phyloP scores from a whole-genome alignment of 2,329 filamentous ascomycete genomes.

The Periconia digitata region DNA sequence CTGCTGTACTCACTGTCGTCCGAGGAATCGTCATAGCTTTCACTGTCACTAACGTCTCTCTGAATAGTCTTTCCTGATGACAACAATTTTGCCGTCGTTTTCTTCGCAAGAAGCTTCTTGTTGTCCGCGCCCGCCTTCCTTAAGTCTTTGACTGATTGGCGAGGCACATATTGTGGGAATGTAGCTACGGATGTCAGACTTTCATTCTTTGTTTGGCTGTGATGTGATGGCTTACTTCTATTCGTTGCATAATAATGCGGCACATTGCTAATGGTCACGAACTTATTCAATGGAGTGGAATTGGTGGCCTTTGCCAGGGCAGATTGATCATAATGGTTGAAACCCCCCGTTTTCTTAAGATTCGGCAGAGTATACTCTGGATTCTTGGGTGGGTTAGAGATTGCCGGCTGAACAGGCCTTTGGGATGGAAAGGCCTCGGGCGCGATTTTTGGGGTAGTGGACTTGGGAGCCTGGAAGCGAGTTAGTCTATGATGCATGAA shows the following conservation, averaged over 20 bases:
- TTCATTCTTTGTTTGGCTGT: not conserved
- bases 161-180: conserved; percentile 45
- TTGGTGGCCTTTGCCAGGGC: conserved; percentile 47
- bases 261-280: conserved; percentile 47
- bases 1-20: conserved; percentile 57
- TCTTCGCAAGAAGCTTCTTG: conserved; percentile 40
- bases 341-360: conserved; percentile 41
- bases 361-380: conserved; percentile 38
- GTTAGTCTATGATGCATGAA: conserved; percentile 13
- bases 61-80: conserved; percentile 23
- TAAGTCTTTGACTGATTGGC: conserved; percentile 51
- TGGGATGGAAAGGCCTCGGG: conserved; percentile 27
- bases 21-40: conserved; percentile 50
- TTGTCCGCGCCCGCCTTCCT: conserved; percentile 47
- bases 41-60: conserved; percentile 46
- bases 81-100: conserved; percentile 23
- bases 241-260: conserved; percentile 47
- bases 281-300: conserved; percentile 47
- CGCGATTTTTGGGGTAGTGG: conserved; percentile 26
- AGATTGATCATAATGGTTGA: conserved; percentile 46
- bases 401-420: conserved; percentile 16
- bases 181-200: conserved; percentile 36
- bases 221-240: conserved; percentile 42
- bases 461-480: conserved; percentile 25
- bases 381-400: conserved; percentile 26